Evolutionary conservation across 1,139 yeast genomes (phyloP), one percentile per base, ranked within the genome.

Genomic region (Scheffersomyces quercinus): DNA sequence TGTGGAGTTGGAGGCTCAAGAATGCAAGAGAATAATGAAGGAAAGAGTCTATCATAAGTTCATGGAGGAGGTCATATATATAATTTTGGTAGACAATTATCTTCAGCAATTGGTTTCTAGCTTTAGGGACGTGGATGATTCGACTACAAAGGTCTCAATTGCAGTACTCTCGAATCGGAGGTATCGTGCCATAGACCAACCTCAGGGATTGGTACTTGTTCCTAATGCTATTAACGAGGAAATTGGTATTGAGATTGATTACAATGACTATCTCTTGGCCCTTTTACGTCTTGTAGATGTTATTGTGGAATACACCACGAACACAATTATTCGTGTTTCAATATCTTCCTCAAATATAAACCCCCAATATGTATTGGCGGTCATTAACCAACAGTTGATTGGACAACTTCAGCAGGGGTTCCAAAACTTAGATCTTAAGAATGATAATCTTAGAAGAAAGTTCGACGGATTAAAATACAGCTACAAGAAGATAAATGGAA

Each of bases 381-480:
- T 31, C 29, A 41, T 64, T 14, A 65, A 65, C 46, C 59, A 57
- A 49, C 55, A 60, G 43, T 43, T 63, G n/a, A 54, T 62, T 14
- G 48, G 62, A 8, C 60, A 56, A 33, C 52, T 64, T 35, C 67
- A 62, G 43, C 50, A 42, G 14, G 70, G 68, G 5, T 65, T 62
- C 46, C 65, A 61, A 46, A 52, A 58, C 42, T 54, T 65, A 48
- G 70, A 65, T 46, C 59, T 65, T 47, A 65, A 64, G 44, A 65
- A 65, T 41, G 70, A 65, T 38, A 49, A 41, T 12, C 46, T 65
- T 20, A 54, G 70, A 44, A 58, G 66, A 42, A 62, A 56, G 40
- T 64, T 52, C 41, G 70, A 65, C 38, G 66, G 66, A 8, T 54
- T 65, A 50, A 65, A 65, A 52, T 65, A 65, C 43, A 59, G 50